These are phyloP conservation scores for Sinapis alba DNA, from an alignment of 441 rosid genomes.

Conservation along the genomic window DNA sequence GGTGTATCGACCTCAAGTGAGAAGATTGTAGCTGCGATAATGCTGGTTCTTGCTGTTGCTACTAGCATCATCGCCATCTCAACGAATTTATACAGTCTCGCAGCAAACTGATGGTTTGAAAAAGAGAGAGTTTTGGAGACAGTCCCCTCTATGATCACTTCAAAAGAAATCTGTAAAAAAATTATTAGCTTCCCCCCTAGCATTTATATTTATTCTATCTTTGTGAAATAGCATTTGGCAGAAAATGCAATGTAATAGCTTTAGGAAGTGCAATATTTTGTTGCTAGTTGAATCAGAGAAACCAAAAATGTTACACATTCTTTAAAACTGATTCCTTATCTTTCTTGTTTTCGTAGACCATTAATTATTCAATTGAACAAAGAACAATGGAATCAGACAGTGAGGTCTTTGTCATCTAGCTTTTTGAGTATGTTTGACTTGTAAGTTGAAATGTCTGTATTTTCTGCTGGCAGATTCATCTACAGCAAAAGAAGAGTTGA, in stretches of 20 bases:
- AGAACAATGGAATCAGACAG: not conserved
- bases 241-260: not conserved
- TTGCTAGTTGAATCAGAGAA: constrained; percentile 18
- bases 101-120: not conserved
- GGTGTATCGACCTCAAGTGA: constrained; percentile 65
- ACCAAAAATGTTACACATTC: not conserved
- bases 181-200: not conserved
- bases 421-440: constrained; percentile 68
- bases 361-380: not conserved
- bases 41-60: constrained; percentile 65
- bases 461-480: constrained; percentile 67
- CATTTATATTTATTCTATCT: not conserved
- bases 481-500: constrained; percentile 42
- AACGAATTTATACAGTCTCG: constrained; percentile 49
- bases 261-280: not conserved
- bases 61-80: constrained; percentile 78
- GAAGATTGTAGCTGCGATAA: constrained; percentile 54
- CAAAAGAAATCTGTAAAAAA: constrained; percentile 25
- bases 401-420: constrained; percentile 49
- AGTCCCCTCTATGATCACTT: constrained; percentile 36
- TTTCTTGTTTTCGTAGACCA: not conserved
- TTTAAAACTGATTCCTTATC: not conserved
- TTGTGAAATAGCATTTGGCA: not conserved
- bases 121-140: constrained; percentile 9
- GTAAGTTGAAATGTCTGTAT: constrained; percentile 54